phyloP scores from a whole-genome alignment of 371 early-diverging fungal species.

The Circinella umbellata region DNA sequence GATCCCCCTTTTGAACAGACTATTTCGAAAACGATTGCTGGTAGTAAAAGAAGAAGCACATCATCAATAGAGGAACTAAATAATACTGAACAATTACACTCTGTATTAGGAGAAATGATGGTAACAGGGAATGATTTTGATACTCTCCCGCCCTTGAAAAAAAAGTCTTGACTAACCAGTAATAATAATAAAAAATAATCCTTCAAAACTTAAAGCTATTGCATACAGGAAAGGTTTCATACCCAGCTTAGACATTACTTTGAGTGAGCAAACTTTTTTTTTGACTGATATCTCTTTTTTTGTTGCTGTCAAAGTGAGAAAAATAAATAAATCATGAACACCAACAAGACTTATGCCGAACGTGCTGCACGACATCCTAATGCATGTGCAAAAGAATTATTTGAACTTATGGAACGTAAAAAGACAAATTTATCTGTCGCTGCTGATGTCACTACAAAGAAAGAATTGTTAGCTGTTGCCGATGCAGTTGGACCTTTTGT shows the following conservation, averaged over 20 bases:
- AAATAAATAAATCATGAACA: conserved; percentile 31
- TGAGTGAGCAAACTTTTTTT: background rate
- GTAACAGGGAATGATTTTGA: background rate
- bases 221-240: background rate
- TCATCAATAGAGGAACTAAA: background rate
- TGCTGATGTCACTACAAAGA: conserved; percentile 88
- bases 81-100: background rate
- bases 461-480: conserved; percentile 85
- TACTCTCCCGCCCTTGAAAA: conserved; percentile 4
- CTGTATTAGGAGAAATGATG: background rate
- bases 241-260: background rate
- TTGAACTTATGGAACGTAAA: conserved; percentile 89
- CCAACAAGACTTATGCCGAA: conserved; percentile 57
- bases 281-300: background rate
- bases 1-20: too few relatives aligned
- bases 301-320: background rate
- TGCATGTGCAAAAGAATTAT: conserved; percentile 73
- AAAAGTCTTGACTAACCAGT: background rate
- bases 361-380: conserved; percentile 64
- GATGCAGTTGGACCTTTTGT: conserved; percentile 92
- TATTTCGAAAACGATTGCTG: too few relatives aligned
- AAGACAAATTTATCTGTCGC: conserved; percentile 90
- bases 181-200: background rate
- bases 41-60: background rate
- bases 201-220: background rate